Base-by-base conservation (phyloP, 2,329 filamentous ascomycete genomes). In the Cladophialophora bantiana region DNA sequence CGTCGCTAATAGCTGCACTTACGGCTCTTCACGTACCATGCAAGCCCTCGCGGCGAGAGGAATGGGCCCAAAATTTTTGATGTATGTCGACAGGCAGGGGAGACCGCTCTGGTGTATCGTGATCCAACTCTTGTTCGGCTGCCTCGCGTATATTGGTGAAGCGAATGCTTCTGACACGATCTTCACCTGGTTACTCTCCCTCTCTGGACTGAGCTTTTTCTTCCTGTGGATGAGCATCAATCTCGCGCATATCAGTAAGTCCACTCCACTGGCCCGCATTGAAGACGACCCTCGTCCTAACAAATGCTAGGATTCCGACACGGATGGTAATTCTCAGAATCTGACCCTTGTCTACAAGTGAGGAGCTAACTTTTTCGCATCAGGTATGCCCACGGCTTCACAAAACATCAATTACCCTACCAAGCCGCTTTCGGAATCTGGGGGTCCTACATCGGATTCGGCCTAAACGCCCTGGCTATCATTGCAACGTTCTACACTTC, bases 1-100 rank as follows among this genome's bases (percentile, higher is more conserved):
- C 0, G 94, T 97, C 66, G 93, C 93, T 64, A 97, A 97, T 79
- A 94, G 92, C 7, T 89, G 93, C 70, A 90, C 97, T 66, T 98
- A 96, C 74, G 94, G 93, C 36, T 95, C 92, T 32, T 96, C 92
- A 0, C 89, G 94, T 73, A 97, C 94, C 2, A 87, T 97, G 10
- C 92, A 93, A 35, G 93, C 94, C 3, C 86, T 97, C 2, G 93
- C 94, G 52, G 92, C 96, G 76, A 92, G 95, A 77, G 86, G 89
- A 64, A 93, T 95, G 77, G 93, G 91, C 0, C 93, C 94, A 7
- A 84, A 82, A 67, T 83, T 94, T 71, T 83, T 97, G 38, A 87
- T 87, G 65, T 96, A 94, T 79, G 89, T 95, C 73, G 94, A 94
- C 81, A 89, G 89, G 59, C 87, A 89, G 71, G 94, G 94, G 42